These are phyloP conservation scores for Moringa oleifera DNA, from an alignment of 345 rosid species.

Conservation along the genomic window DNA sequence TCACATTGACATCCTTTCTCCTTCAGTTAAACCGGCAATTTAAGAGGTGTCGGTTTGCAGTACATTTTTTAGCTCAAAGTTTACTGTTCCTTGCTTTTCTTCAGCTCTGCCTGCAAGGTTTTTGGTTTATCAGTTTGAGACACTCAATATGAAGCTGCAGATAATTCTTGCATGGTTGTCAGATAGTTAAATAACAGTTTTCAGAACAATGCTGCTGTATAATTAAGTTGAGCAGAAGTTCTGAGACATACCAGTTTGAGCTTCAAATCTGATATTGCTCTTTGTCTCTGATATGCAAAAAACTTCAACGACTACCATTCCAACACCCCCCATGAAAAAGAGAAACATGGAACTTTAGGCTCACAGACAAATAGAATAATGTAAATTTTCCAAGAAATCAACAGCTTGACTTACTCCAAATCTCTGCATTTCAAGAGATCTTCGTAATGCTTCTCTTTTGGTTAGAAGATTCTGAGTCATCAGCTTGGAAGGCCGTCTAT, in stretches of 20 bases:
- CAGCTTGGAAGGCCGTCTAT: slow-evolving; percentile 53
- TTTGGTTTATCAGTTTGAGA: background rate
- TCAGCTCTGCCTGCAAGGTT: background rate
- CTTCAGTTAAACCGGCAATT: too few relatives aligned
- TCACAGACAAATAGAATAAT: background rate
- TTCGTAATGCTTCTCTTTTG: slow-evolving; percentile 57
- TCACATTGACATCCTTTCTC: background rate
- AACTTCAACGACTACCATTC: slow-evolving; percentile 64
- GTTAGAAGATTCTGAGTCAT: slow-evolving; percentile 53
- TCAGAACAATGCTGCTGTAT: background rate
- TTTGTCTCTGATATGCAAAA: slow-evolving; percentile 51
- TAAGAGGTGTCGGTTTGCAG: background rate
- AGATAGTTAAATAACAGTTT: too few relatives aligned
- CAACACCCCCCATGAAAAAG: slow-evolving; percentile 1
- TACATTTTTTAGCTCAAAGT: background rate
- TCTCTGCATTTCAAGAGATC: slow-evolving; percentile 74
- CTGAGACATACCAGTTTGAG: slow-evolving; percentile 34
- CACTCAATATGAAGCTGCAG: background rate
- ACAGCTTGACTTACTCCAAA: slow-evolving; percentile 55
- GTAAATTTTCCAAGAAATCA: background rate
- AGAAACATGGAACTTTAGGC: slow-evolving; percentile 2
- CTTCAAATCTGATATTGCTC: slow-evolving; percentile 43
- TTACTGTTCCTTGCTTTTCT: background rate
- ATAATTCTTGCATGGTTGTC: too few relatives aligned
- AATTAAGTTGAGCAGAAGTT: background rate